phyloP scores from a whole-genome alignment of 305 asterid genomes.

The Fraxinus sp. region DNA sequence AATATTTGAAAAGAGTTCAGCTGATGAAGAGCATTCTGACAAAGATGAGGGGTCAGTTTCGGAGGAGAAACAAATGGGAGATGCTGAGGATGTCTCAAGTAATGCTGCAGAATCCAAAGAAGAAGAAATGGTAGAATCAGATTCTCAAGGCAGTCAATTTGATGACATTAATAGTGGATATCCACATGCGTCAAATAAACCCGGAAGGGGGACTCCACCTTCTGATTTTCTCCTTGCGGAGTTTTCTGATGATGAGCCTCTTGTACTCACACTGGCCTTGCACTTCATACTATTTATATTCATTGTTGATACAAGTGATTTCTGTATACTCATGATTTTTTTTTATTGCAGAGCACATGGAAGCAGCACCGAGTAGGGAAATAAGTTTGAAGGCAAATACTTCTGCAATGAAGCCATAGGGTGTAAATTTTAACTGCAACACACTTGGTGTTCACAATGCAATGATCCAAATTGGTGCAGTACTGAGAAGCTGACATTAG shows the following conservation, averaged over 20 bases:
- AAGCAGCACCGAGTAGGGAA: neutral
- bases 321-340: neutral
- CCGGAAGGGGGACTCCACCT: neutral
- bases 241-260: constrained; percentile 4
- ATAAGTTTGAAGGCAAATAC: neutral
- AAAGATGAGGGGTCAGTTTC: neutral
- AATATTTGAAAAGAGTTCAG: neutral
- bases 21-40: neutral
- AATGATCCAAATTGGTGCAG: neutral
- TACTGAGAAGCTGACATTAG: neutral
- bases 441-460: neutral
- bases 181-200: neutral
- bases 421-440: neutral
- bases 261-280: neutral
- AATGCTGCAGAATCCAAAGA: neutral
- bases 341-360: neutral
- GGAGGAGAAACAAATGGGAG: neutral
- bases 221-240: neutral
- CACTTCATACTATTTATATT: neutral
- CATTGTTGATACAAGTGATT: neutral
- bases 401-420: neutral
- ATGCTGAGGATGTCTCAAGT: constrained; percentile 1
- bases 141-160: neutral
- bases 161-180: neutral
- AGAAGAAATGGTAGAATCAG: neutral